A percentile compares a stretch with the other conserved stretches of the same genome.
These are phyloP conservation scores for Mortierella sp. DNA, from an alignment of 371 early-diverging fungal genomes.

Conservation along the genomic window DNA sequence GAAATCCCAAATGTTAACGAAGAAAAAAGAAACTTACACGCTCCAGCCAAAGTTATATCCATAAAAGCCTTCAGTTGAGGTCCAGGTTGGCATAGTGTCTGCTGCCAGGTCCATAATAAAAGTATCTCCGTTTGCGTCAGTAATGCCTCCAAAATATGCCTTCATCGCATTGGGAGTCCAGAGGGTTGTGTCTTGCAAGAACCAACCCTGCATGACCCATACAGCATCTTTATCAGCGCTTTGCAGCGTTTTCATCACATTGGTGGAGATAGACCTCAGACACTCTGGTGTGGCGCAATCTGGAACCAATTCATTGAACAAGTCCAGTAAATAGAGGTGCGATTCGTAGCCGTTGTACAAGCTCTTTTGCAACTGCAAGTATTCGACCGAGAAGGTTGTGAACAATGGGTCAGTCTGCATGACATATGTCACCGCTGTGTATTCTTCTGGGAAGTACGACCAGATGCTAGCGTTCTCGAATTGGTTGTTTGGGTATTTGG, in stretches of 20 bases:
- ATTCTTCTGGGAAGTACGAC: conserved; percentile 28
- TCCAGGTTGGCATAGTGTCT: conserved; percentile 32
- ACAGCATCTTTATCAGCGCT: conserved; percentile 35
- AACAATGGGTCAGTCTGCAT: conserved; percentile 43
- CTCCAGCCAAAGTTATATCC: conserved; percentile 48
- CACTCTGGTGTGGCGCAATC: conserved; percentile 38
- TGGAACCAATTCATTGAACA: conserved; percentile 44
- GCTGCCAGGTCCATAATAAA: conserved; percentile 44
- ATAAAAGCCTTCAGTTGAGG: conserved; percentile 25
- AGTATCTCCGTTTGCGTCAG: conserved; percentile 19
- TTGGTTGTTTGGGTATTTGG: conserved; percentile 31
- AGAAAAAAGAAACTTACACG: conserved; percentile 21
- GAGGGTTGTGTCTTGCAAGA: conserved; percentile 17
- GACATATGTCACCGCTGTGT: conserved; percentile 45
- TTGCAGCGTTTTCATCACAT: conserved; percentile 37
- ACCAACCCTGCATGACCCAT: conserved; percentile 56
- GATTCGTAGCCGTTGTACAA: conserved; percentile 32
- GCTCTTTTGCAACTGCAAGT: conserved; percentile 32
- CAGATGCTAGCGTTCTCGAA: conserved; percentile 38
- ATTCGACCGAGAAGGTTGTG: conserved; percentile 20
- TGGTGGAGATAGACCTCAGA: conserved; percentile 19
- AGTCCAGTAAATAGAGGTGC: conserved; percentile 41
- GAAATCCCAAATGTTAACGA: background rate
- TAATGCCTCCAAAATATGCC: conserved; percentile 42
- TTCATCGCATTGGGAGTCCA: conserved; percentile 32